Evolutionary conservation across 2,329 filamentous ascomycete genomes (phyloP).

Genomic region (Aspergillus sp.): DNA sequence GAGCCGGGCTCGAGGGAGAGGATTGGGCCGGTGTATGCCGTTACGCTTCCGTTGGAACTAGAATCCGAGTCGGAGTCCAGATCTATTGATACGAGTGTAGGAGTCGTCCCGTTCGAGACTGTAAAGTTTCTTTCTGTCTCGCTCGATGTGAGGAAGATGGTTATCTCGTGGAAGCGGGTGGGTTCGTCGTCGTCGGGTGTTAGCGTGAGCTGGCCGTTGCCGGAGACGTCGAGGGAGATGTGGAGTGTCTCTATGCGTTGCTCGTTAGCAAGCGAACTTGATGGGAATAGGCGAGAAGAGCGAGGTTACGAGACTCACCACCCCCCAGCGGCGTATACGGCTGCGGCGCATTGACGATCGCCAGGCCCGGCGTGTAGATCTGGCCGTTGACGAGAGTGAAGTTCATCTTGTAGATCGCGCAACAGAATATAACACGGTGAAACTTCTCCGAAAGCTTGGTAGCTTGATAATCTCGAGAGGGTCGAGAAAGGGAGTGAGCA

Average conservation of each 20-base stretch:
- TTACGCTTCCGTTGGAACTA: constrained; percentile 31
- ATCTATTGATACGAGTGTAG: not conserved
- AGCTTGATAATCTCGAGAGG: not conserved
- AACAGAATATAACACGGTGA: not conserved
- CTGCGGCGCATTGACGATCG: constrained; percentile 68
- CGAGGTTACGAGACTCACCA: constrained; percentile 49
- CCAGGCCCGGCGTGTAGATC: constrained; percentile 71
- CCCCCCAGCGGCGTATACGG: constrained; percentile 67
- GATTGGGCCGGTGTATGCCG: constrained; percentile 64
- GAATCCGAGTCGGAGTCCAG: not conserved
- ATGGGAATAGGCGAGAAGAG: not conserved
- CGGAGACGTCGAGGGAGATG: constrained; percentile 69
- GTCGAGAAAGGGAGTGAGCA: not conserved
- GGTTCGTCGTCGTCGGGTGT: constrained; percentile 49
- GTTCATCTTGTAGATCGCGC: constrained; percentile 51
- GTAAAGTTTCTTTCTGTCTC: constrained; percentile 69
- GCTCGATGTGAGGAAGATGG: constrained; percentile 69
- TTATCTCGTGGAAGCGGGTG: constrained; percentile 66
- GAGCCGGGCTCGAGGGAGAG: constrained; percentile 67
- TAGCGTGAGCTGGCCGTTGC: constrained; percentile 66
- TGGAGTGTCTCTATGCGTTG: constrained; percentile 55
- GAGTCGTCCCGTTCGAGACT: constrained; percentile 64
- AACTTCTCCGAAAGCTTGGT: not conserved
- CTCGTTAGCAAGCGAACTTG: not conserved
- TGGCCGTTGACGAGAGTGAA: constrained; percentile 67